Evolutionary conservation across 441 rosid genomes (phyloP), one percentile per base, ranked within the genome.

Genomic region (Raphanus hybrid): DNA sequence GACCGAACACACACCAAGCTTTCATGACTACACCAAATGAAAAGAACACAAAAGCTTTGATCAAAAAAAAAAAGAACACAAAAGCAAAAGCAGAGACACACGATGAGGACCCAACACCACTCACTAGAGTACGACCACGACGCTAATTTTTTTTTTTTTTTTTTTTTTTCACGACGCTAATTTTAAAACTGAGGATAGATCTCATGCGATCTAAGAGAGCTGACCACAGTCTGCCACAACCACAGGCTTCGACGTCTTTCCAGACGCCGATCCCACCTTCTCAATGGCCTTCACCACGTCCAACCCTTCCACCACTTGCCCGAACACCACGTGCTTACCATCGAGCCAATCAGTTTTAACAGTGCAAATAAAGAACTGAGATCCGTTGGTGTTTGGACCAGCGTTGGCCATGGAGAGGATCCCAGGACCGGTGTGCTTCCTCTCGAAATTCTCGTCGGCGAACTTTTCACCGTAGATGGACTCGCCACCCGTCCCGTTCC

Each of bases 321-420:
- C 34, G 34, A 29, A 29, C 34, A 29, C 34, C 34, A 29, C 34
- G 34, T 29, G 34, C 34, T 29, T 29, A 29, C 34, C 34, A 29
- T 29, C 34, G 1, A 29, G 34, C 34, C 34, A 29, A 29, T 29
- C 34, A 6, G 34, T 29, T 1, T 94, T 91, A 23, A 93, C 89
- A 0, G 98, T 92, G 4, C 96, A 91, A 74, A 94, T 88, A 75
- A 94, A 94, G 80, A 92, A 92, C 83, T 92, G 96, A 11, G 98
- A 94, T 4, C 92, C 96, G 48, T 94, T 94, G 6, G 97, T 94
- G 81, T 92, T 79, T 0, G 90, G 80, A 52, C 96, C 97, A 2
- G 91, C 70, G 75, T 92, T 92, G 83, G 97, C 97, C 98, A 93
- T 93, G 37, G 98, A 93, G 4, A 93, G 84, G 26, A 90, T 57